Base-by-base conservation (phyloP, 1,284 basidiomycete species). In the Ceratobasidium sp. region DNA sequence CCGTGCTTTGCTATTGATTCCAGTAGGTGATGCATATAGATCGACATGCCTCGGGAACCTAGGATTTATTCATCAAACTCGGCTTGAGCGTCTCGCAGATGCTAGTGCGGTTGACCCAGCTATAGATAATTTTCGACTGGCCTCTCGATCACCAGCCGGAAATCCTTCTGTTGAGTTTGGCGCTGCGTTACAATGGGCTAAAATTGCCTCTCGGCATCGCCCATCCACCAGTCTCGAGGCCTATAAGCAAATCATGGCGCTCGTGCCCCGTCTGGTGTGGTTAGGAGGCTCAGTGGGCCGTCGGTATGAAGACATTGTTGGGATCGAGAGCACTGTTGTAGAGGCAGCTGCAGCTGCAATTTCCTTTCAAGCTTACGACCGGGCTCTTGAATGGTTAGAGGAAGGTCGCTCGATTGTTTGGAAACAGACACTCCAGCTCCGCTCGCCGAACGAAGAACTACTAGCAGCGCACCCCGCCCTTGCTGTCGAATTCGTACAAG, bases 351-450 rank as follows among this genome's bases (percentile, higher is more conserved):
- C 54, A 2, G 18, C 38, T 18, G 66, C 66, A n/a, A 69, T 69
- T 13, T n/a, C 41, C 16, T 11, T 9, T 38, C 44, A 38, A 11
- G 2, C 13, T 8, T 63, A 49, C 23, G 47, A 16, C 9, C 43
- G 21, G 11, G 61, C 61, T n/a, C 28, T 66, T 18, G 63, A 66
- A 54, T 66, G 63, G 63, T 35, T 66, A 5, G 63, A 63, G 38
- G 14, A 16, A 5, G 61, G 47, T 1, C 61, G n/a, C 7, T 32
- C 47, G 13, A 38, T 50, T 4, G n/a, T 50, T 13, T 49, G 47
- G 61, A 63, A 50, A 26, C 63, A 66, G 26, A 63, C 50, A 5
- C n/a, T 50, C 5, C 47, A 50, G 50, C 44, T 50, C 18, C 61
- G 61, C 16, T 49, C 61, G 1, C 63, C 63, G 1, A 7, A 41